Conservation (phyloP, 805 yeast species). For the Scheffersomyces lignosus region DNA sequence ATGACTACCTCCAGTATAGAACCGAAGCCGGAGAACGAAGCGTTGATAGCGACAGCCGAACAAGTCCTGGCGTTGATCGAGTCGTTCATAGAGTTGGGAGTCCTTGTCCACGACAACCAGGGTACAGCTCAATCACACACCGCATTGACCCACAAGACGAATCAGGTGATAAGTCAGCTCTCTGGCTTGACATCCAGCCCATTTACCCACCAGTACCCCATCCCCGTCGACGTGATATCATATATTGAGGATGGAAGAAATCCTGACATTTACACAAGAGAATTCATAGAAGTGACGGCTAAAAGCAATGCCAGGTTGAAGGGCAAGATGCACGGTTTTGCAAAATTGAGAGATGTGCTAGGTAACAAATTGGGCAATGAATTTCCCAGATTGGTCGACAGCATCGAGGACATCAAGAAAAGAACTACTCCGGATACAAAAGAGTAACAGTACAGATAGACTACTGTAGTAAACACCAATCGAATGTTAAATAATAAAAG, state of each 20-base stretch:
- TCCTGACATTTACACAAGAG: slow-evolving; percentile 96
- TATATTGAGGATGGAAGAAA: slow-evolving; percentile 96
- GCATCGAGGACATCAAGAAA: slow-evolving; percentile 55
- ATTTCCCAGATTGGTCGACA: slow-evolving; percentile 70
- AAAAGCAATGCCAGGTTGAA: slow-evolving; percentile 83
- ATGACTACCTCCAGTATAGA: slow-evolving; percentile 25
- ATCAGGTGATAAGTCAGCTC: slow-evolving; percentile 42
- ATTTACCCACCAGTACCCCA: slow-evolving; percentile 38
- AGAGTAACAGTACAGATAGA: neutral
- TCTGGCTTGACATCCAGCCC: slow-evolving; percentile 34
- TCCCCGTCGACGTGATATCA: slow-evolving; percentile 83
- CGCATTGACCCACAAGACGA: slow-evolving; percentile 41
- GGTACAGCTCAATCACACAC: slow-evolving; percentile 78
- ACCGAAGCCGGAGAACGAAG: slow-evolving; percentile 18
- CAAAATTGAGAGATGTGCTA: slow-evolving; percentile 59
- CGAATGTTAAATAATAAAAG: too few species aligned
- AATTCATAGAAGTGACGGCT: slow-evolving; percentile 91
- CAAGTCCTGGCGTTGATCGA: slow-evolving; percentile 45
- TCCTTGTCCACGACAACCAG: slow-evolving; percentile 89
- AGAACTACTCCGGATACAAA: slow-evolving; percentile 41
- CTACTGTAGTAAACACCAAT: too few species aligned
- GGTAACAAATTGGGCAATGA: slow-evolving; percentile 70
- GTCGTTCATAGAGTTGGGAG: slow-evolving; percentile 84
- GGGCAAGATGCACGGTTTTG: slow-evolving; percentile 77
- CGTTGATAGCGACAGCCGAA: slow-evolving; percentile 21